Conservation (phyloP, 306 rosid genomes). For the Vigna angularis region DNA sequence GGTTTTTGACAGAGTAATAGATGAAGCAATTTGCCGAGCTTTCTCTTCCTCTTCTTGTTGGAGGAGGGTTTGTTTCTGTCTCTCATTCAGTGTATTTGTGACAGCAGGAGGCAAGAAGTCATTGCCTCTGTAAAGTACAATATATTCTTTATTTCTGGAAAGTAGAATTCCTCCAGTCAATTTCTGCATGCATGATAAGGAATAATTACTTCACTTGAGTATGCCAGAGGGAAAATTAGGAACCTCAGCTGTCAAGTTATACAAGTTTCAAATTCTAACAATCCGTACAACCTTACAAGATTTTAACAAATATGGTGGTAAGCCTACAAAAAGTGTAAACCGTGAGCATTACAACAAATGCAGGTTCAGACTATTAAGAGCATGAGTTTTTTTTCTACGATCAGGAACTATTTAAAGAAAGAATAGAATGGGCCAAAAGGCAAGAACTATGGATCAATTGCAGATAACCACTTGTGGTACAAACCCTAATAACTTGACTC, state of each 20-base stretch:
- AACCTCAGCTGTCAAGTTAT: constrained; percentile 15
- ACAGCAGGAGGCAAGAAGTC: constrained; percentile 85
- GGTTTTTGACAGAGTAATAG: constrained; percentile 45
- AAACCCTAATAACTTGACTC: neutral
- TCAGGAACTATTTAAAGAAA: neutral
- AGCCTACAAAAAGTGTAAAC: constrained; percentile 22
- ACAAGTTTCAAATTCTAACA: constrained; percentile 4
- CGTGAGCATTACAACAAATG: constrained; percentile 7
- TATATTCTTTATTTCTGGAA: constrained; percentile 93
- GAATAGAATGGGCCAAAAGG: neutral
- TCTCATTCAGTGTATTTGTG: constrained; percentile 66
- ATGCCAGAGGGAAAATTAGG: constrained; percentile 26
- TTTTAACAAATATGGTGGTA: constrained; percentile 15
- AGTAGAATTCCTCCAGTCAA: constrained; percentile 90
- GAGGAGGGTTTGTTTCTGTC: constrained; percentile 62
- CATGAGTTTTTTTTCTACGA: neutral
- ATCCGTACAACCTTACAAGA: constrained; percentile 30
- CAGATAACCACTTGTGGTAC: neutral
- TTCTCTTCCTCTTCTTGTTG: constrained; percentile 85
- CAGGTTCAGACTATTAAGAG: neutral
- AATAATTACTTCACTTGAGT: constrained; percentile 28
- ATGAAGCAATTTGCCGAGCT: constrained; percentile 64
- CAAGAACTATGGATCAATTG: neutral
- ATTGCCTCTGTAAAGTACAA: constrained; percentile 88
- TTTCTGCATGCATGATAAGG: constrained; percentile 62